Conservation (phyloP, 768 basidiomycete species). For the Holtermanniella nyarrowii region DNA sequence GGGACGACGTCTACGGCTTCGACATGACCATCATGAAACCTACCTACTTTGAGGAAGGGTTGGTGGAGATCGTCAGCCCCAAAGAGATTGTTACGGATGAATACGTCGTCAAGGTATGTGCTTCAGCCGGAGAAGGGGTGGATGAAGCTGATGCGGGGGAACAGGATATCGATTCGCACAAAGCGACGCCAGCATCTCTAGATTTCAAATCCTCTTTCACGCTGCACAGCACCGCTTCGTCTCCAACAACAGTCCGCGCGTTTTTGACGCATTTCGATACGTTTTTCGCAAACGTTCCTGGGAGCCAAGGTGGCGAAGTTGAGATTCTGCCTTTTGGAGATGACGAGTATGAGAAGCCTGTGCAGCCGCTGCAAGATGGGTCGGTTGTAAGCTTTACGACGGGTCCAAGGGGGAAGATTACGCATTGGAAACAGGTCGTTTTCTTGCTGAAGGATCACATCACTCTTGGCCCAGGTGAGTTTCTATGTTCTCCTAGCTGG, state of each 20-base stretch:
- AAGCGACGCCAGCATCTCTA: conserved; percentile 58
- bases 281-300: conserved; percentile 58
- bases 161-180: conserved; percentile 66
- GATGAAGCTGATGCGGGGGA: background rate
- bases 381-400: conserved; percentile 57
- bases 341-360: conserved; percentile 21
- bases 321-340: conserved; percentile 41
- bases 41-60: conserved; percentile 65
- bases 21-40: conserved; percentile 73
- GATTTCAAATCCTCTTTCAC: conserved; percentile 70
- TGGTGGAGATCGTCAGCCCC: conserved; percentile 81
- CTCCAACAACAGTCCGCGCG: conserved; percentile 18
- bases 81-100: conserved; percentile 81
- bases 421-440: conserved; percentile 94
- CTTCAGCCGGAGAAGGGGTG: background rate
- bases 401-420: conserved; percentile 71
- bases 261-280: conserved; percentile 92
- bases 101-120: conserved; percentile 71
- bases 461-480: conserved; percentile 60
- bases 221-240: conserved; percentile 46
- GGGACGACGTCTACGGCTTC: conserved; percentile 88
- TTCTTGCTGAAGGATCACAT: conserved; percentile 78
- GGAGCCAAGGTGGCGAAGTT: conserved; percentile 50
- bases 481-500: background rate
- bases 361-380: conserved; percentile 11